Conservation (phyloP, 208 protist genomes). For the Naegleria fowleri region DNA sequence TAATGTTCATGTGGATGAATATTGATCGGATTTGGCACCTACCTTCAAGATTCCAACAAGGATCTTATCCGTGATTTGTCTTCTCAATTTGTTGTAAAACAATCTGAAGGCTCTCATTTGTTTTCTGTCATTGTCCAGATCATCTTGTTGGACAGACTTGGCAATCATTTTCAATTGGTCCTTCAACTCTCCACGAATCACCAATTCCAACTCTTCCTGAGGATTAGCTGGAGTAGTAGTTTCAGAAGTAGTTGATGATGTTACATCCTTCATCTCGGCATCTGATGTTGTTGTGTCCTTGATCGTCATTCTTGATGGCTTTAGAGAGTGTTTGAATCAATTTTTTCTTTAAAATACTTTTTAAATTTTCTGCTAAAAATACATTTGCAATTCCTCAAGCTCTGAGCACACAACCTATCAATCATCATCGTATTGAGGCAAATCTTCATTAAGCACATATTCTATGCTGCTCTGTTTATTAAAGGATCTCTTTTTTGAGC, state of each 20-base stretch:
- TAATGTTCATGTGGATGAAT: background rate
- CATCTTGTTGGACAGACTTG: background rate
- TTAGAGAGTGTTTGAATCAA: background rate
- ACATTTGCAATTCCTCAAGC: background rate
- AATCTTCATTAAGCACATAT: too few species aligned
- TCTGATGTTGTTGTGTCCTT: background rate
- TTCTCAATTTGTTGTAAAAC: background rate
- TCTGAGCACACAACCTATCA: too few species aligned
- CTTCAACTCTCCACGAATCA: background rate
- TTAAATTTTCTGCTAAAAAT: background rate
- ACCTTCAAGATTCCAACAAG: background rate
- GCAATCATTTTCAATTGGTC: background rate
- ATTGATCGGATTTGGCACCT: background rate
- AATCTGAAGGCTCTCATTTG: background rate
- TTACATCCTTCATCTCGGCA: background rate
- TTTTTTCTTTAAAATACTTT: background rate
- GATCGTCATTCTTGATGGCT: background rate
- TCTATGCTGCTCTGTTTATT: too few species aligned
- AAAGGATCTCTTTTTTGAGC: background rate
- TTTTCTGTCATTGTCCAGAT: background rate
- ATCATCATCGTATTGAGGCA: too few species aligned
- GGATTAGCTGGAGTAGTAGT: background rate
- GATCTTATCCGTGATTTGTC: background rate
- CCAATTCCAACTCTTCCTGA: background rate
- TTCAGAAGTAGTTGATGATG: background rate